phyloP scores from a whole-genome alignment of 257 asterid species.

The Nicotiana tomentosiformis region DNA sequence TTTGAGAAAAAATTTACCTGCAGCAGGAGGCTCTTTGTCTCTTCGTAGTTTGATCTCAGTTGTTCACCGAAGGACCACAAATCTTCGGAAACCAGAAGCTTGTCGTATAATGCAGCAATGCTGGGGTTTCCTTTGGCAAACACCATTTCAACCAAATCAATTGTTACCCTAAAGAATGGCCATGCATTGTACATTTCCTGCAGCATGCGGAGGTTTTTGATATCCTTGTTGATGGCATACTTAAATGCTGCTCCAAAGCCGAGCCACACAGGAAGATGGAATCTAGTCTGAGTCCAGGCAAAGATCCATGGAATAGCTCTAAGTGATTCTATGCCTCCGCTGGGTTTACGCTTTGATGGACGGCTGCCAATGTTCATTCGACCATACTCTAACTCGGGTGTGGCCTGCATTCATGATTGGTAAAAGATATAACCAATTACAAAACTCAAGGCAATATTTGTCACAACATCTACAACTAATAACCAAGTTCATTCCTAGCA shows the following conservation, averaged over 20 bases:
- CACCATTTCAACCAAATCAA: constrained; percentile 52
- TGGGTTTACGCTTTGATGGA: constrained; percentile 49
- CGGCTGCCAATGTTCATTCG: constrained; percentile 58
- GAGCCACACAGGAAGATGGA: constrained; percentile 60
- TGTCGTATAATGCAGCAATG: constrained; percentile 43
- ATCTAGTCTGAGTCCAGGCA: constrained; percentile 59
- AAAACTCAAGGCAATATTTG: constrained; percentile 3
- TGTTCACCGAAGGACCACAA: constrained; percentile 34
- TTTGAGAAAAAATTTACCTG: constrained; percentile 23
- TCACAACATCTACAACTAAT: neutral
- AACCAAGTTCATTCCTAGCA: neutral
- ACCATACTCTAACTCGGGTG: constrained; percentile 52
- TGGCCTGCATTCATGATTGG: constrained; percentile 28
- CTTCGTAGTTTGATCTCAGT: constrained; percentile 33
- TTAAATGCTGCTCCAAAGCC: constrained; percentile 53
- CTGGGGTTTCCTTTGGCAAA: constrained; percentile 52
- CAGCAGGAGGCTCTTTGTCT: constrained; percentile 37
- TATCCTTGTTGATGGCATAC: constrained; percentile 35
- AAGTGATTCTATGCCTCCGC: constrained; percentile 54
- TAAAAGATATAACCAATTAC: neutral
- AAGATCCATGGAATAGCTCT: constrained; percentile 60
- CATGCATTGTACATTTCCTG: constrained; percentile 47
- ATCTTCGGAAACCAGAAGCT: constrained; percentile 47
- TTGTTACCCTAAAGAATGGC: constrained; percentile 55
- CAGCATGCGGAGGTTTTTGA: constrained; percentile 35